phyloP scores from a whole-genome alignment of 257 asterid species.

The Solanum paucissectum region DNA sequence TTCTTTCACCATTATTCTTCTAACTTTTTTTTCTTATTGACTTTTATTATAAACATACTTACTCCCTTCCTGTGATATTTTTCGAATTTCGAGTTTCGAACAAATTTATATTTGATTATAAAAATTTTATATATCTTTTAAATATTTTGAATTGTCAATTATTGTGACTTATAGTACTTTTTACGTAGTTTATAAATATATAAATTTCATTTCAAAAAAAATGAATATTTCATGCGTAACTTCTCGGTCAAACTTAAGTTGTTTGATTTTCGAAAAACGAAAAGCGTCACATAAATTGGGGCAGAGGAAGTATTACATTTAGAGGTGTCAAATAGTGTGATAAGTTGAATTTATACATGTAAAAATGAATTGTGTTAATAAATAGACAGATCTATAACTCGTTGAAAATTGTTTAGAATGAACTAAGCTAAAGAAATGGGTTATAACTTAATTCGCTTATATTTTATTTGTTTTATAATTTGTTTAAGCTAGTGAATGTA shows the following conservation, averaged over 20 bases:
- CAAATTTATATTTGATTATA: fast-evolving
- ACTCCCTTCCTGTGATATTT: too few species aligned
- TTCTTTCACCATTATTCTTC: not conserved
- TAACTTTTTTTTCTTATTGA: not conserved
- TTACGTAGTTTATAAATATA: too few species aligned
- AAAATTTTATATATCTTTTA: too few species aligned
- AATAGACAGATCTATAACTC: not conserved
- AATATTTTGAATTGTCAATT: not conserved
- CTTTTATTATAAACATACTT: not conserved
- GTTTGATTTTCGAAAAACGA: not conserved
- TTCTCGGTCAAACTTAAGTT: not conserved
- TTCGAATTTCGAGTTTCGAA: fast-evolving
- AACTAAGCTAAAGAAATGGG: not conserved
- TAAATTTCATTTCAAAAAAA: too few species aligned
- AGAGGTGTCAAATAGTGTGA: not conserved
- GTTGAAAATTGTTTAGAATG: not conserved
- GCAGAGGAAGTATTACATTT: not conserved
- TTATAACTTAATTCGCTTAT: too few species aligned
- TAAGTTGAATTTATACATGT: not conserved
- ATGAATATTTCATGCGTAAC: fast-evolving
- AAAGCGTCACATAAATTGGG: not conserved
- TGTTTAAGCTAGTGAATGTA: too few species aligned
- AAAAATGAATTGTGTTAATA: not conserved
- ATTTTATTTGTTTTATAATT: too few species aligned
- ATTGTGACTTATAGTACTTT: too few species aligned